These are phyloP conservation scores for Myriosclerotinia duriaeana DNA, from an alignment of 2,329 filamentous ascomycete genomes.

Conservation along the genomic window DNA sequence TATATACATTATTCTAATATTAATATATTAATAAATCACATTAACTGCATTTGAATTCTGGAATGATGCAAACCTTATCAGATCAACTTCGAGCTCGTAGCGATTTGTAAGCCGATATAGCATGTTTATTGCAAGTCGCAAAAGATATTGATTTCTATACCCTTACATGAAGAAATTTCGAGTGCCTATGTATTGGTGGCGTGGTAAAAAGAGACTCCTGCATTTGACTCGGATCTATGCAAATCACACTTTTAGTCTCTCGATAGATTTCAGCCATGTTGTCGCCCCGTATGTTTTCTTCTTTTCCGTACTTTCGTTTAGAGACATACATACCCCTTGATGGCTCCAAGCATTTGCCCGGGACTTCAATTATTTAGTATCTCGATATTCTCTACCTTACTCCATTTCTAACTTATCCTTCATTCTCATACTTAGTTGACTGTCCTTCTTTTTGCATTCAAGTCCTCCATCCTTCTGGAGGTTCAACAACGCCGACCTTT, in stretches of 20 bases:
- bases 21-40: too few species aligned
- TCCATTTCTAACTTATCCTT: not conserved
- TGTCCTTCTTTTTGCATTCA: slow-evolving; percentile 15
- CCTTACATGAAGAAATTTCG: slow-evolving; percentile 8
- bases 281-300: not conserved
- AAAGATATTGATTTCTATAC: not conserved
- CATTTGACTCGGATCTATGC: not conserved
- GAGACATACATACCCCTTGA: not conserved
- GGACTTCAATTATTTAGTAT: slow-evolving; percentile 18
- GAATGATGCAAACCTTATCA: too few species aligned
- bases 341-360: not conserved
- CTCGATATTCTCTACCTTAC: slow-evolving; percentile 14
- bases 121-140: slow-evolving; percentile 1
- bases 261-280: not conserved
- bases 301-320: not conserved
- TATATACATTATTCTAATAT: too few species aligned
- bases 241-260: not conserved
- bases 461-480: slow-evolving; percentile 11
- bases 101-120: not conserved
- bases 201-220: not conserved
- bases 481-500: slow-evolving; percentile 10
- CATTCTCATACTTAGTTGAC: slow-evolving; percentile 16
- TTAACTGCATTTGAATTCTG: not conserved
- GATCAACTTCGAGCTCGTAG: not conserved
- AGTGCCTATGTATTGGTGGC: slow-evolving; percentile 6